Conservation (phyloP, 257 asterid species). For the Gentiana dahurica region DNA sequence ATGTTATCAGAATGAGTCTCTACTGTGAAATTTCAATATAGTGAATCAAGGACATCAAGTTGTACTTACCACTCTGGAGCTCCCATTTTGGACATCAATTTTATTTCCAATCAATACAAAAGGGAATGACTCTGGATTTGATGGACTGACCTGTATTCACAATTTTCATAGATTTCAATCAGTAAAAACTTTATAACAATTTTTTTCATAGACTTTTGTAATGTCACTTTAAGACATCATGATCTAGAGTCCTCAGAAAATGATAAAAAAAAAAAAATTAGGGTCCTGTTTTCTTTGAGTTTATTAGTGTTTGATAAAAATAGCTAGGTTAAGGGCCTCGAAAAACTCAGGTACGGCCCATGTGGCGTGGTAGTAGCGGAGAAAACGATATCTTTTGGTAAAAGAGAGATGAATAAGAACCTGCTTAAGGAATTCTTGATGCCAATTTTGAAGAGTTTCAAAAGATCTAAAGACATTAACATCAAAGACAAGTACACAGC, state of each 20-base stretch:
- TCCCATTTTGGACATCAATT: conserved; percentile 60
- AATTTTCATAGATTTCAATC: background rate
- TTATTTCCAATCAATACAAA: conserved; percentile 84
- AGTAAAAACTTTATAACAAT: background rate
- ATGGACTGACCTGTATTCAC: conserved; percentile 42
- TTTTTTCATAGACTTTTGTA: no score
- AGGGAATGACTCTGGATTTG: conserved; percentile 61
- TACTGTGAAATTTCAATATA: no score
- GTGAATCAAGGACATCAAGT: no score
- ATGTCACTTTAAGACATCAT: no score
- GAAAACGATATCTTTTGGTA: background rate
- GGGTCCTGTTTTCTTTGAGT: background rate
- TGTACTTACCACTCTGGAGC: conserved; percentile 48
- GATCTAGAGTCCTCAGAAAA: no score
- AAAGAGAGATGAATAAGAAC: conserved; percentile 6
- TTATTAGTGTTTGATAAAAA: background rate
- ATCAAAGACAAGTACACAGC: conserved; percentile 76
- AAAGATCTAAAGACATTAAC: conserved; percentile 65
- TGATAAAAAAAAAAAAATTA: background rate
- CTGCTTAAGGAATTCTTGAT: conserved; percentile 69
- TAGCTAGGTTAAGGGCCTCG: background rate
- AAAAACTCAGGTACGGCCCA: no score
- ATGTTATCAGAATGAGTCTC: no score
- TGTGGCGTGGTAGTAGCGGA: background rate
- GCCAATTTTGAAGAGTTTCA: conserved; percentile 80